Conservation (phyloP, 768 basidiomycete species). For the Astraeus odoratus region DNA sequence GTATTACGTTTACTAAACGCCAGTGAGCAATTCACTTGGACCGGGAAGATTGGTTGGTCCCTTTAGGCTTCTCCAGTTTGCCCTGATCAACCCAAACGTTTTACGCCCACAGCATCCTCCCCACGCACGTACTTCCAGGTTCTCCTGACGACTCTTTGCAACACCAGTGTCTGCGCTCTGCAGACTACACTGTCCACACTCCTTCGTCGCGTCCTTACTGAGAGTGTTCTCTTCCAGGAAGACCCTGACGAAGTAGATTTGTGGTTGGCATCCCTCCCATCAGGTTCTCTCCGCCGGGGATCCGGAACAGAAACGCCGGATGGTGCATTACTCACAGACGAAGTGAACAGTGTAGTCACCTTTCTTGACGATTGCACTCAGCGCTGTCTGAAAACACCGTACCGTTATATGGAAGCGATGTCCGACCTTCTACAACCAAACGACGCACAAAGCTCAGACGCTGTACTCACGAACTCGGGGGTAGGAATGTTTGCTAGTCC, state of each 20-base stretch:
- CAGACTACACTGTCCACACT: slow-evolving; percentile 46
- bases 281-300: slow-evolving; percentile 25
- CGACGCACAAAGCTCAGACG: slow-evolving; percentile 3
- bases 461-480: slow-evolving; percentile 5
- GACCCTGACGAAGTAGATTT: slow-evolving; percentile 60
- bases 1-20: slow-evolving; percentile 66
- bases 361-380: slow-evolving; percentile 88
- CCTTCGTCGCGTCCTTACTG: slow-evolving; percentile 56
- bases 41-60: slow-evolving; percentile 58
- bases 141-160: slow-evolving; percentile 58
- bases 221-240: slow-evolving; percentile 77
- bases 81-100: slow-evolving; percentile 2
- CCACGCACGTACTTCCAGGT: slow-evolving; percentile 65
- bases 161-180: slow-evolving; percentile 44
- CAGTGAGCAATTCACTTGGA: slow-evolving; percentile 77
- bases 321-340: slow-evolving; percentile 45
- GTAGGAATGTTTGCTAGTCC: slow-evolving; percentile 54
- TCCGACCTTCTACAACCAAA: slow-evolving; percentile 25
- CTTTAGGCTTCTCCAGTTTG: background rate
- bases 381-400: slow-evolving; percentile 75
- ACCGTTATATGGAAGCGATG: slow-evolving; percentile 77
- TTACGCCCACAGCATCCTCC: slow-evolving; percentile 30
- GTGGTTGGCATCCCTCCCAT: slow-evolving; percentile 69
- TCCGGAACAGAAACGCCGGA: slow-evolving; percentile 41
- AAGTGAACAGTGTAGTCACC: slow-evolving; percentile 46